Evolutionary conservation across 2,329 filamentous ascomycete genomes (phyloP).

Genomic region (Cladosporium austrohemisphaericum): DNA sequence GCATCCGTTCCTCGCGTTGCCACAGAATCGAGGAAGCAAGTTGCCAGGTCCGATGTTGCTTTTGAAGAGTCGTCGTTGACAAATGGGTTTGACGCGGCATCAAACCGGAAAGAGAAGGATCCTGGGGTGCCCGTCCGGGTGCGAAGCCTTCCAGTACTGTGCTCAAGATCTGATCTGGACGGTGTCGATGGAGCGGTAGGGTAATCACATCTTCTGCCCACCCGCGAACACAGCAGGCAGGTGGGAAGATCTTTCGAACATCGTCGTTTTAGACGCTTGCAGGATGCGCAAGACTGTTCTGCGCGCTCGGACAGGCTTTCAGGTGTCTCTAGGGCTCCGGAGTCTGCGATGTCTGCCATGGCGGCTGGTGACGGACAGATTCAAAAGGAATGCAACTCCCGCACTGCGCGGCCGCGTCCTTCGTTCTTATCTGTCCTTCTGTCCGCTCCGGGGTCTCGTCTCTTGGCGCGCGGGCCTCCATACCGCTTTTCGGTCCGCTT

Average conservation of each 20-base stretch:
- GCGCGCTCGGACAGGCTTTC: not conserved
- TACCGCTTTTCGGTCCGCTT: no score
- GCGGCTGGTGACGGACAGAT: no score
- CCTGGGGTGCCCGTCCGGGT: not conserved
- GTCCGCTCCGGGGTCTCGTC: no score
- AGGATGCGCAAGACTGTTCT: slow-evolving; percentile 17
- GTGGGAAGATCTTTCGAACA: slow-evolving; percentile 19
- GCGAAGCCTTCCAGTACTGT: not conserved
- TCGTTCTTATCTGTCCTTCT: no score
- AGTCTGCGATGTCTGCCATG: no score
- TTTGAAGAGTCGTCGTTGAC: not conserved
- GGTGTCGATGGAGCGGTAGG: slow-evolving; percentile 13
- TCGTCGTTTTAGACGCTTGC: slow-evolving; percentile 21
- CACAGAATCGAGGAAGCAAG: slow-evolving; percentile 20
- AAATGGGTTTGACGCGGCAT: not conserved
- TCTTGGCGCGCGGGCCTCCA: no score
- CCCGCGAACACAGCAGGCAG: slow-evolving; percentile 18
- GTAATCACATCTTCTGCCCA: slow-evolving; percentile 19
- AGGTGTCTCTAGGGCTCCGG: not conserved
- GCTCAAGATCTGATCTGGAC: not conserved
- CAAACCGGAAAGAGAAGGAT: not conserved
- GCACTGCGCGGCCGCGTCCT: no score
- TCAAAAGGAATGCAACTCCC: no score
- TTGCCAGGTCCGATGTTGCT: not conserved
- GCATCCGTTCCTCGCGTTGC: slow-evolving; percentile 15